Base-by-base conservation (phyloP, 257 asterid species). In the Solanum peruvianum region DNA sequence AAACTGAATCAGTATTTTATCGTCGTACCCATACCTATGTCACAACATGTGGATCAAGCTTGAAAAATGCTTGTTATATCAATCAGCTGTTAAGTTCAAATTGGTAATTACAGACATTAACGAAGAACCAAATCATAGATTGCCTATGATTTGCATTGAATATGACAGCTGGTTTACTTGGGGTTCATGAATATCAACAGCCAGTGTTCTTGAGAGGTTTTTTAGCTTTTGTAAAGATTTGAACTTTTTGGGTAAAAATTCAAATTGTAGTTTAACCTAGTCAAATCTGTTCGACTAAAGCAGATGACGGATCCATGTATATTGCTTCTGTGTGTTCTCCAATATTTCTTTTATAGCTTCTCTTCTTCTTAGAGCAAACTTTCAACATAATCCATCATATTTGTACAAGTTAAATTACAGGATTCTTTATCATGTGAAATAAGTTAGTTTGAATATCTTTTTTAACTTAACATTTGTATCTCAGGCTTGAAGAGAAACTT, bases 401-500 rank as follows among this genome's bases (percentile, higher is more conserved):
- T 27, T 80, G 85, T 49, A 31, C 85, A 31, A 49, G 69, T 81
- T 78, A 49, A 81, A 49, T 6, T 49, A 18, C 20, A 16, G 2
- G 45, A 47, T 47, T 81, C 44, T 18, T 29, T 29, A 81, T 83
- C 88, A 35, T 44, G 86, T 89, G 62, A 72, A 66, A 85, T 29
- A 77, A 47, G 49, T 88, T 80, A 58, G 83, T 41, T 77, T 78
- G 86, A 84, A 84, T 86, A 73, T 82, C 81, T 44, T 88, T 72
- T 64, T 89, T 29, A 80, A 80, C 85, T 62, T 86, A 92, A 29
- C 85, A 56, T 87, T 78, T 75, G 71, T 49, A 35, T 89, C 86
- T 78, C 91, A 96, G 98, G 78, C 97, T 96, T 39, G 92, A 93
- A 91, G 98, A 95, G 87, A 96, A 94, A 90, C 71, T 94, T 84